Base-by-base conservation (phyloP, 306 rosid genomes). In the Heteromeles arbutifolia region DNA sequence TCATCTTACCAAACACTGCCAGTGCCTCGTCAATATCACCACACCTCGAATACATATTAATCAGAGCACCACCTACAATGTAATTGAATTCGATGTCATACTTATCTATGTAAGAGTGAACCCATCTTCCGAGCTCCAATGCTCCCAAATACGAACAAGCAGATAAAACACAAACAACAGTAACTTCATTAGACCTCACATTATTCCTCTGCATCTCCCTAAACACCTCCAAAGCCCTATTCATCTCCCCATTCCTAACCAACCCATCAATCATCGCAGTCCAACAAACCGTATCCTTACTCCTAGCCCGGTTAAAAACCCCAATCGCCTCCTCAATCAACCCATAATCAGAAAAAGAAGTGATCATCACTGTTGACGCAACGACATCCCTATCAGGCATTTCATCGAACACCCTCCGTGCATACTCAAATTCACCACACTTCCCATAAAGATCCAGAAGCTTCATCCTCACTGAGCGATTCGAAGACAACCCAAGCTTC, bases 91-190 rank as follows among this genome's bases (percentile, higher is more conserved):
- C 73, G 66, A 87, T 48, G 18, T 37, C 71, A 70, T 70, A 62
- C 66, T 62, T 68, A 2, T 67, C 72, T 25, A 74, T 69, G 58
- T 68, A 80, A 8, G 21, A 74, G 21, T 62, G 76, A 74, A 61
- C 71, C 83, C 83, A 80, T 41, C 78, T 29, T 4, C 87, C 85
- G 0, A 80, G 82, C 70, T 81, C 88, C 57, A 87, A 68, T 2
- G 87, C 88, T 44, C 91, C 87, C 81, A 85, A 48, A 41, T 78
- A 85, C 4, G 79, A 73, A 67, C 88, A 85, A 3, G 86, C 82
- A 19, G 82, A 78, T 21, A 78, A 24, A 62, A 78, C 77, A 52
- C 82, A 78, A 13, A 72, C 82, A 56, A 78, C 31, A 32, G 81
- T 70, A 43, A 74, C 70, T 52, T 70, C 81, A 31, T 78, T 78